A percentile compares a stretch with the other conserved stretches of the same genome.
These are phyloP conservation scores for Aspergillus awamori DNA, from an alignment of 2,329 filamentous ascomycete species.

Conservation along the genomic window DNA sequence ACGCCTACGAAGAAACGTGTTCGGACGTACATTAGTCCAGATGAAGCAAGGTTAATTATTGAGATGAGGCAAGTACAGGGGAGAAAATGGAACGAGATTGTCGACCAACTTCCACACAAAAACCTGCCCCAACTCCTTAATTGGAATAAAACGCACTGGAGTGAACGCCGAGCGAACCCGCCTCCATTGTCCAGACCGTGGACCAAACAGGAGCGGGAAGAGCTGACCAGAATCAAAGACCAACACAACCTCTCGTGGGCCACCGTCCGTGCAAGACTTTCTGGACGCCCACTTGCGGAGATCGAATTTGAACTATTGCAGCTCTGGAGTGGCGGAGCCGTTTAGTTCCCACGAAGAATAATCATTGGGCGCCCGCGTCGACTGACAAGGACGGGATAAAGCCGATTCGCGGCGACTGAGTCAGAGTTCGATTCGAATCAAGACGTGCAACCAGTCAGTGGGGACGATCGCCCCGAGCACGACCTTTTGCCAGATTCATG, in stretches of 20 bases:
- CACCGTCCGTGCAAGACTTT: slow-evolving; percentile 32
- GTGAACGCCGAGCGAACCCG: slow-evolving; percentile 28
- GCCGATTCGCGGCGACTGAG: slow-evolving; percentile 8
- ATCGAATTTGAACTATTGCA: slow-evolving; percentile 40
- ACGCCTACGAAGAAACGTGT: slow-evolving; percentile 24
- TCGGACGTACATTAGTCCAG: slow-evolving; percentile 30
- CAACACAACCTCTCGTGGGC: slow-evolving; percentile 35
- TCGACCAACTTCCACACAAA: slow-evolving; percentile 31
- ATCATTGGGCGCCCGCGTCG: slow-evolving; percentile 1
- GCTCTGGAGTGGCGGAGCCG: slow-evolving; percentile 32
- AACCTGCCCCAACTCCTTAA: slow-evolving; percentile 24
- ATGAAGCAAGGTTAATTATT: slow-evolving; percentile 37
- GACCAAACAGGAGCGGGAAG: slow-evolving; percentile 32
- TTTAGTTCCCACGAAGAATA: slow-evolving; percentile 14
- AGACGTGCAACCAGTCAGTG: slow-evolving; percentile 9
- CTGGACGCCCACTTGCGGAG: slow-evolving; percentile 32
- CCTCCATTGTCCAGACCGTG: slow-evolving; percentile 32
- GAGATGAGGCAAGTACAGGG: slow-evolving; percentile 32
- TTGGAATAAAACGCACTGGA: slow-evolving; percentile 38
- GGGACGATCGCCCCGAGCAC: slow-evolving; percentile 3
- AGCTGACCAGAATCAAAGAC: slow-evolving; percentile 30
- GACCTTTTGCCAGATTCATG: slow-evolving; percentile 3
- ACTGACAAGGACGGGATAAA: neutral
- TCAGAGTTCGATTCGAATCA: slow-evolving; percentile 7
- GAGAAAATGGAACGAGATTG: slow-evolving; percentile 35